phyloP scores from a whole-genome alignment of 192 early-diverging fungal genomes.

The Mortierella alpina region DNA sequence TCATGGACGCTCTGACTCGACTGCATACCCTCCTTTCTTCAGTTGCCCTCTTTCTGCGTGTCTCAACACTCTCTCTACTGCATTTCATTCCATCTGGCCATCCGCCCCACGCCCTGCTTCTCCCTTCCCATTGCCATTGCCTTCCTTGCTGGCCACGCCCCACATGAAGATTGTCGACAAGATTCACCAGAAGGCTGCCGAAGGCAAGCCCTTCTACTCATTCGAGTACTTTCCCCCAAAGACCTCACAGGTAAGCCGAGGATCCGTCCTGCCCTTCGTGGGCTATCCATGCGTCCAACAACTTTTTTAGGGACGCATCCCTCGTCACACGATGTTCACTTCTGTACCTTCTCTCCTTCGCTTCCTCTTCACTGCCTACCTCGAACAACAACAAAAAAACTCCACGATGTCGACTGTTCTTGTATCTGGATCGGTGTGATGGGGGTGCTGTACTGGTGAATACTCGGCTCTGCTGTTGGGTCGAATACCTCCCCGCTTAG shows the following conservation, averaged over 20 bases:
- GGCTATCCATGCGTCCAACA: neutral
- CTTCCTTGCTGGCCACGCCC: neutral
- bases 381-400: no score
- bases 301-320: neutral
- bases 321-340: conserved; percentile 44
- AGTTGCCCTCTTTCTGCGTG: neutral
- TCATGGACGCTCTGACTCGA: no score
- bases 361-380: neutral
- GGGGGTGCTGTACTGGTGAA: neutral
- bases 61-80: neutral
- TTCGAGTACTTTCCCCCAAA: conserved; percentile 97
- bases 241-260: conserved; percentile 68
- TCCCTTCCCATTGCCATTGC: neutral
- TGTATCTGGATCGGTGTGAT: conserved; percentile 33
- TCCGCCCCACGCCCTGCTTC: neutral
- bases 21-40: neutral
- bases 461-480: neutral
- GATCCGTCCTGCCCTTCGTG: conserved; percentile 1
- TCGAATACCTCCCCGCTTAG: conserved; percentile 40
- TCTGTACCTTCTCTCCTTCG: conserved; percentile 33
- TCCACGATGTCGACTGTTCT: conserved; percentile 6
- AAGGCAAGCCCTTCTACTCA: conserved; percentile 76
- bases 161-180: conserved; percentile 76
- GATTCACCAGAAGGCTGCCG: conserved; percentile 66
- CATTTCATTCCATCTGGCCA: neutral